Percentiles rank a stretch among this genome's conserved stretches.
Evolutionary conservation across 1,139 yeast genomes (phyloP).

Genomic region (Spencermartinsiella ligniputridi): DNA sequence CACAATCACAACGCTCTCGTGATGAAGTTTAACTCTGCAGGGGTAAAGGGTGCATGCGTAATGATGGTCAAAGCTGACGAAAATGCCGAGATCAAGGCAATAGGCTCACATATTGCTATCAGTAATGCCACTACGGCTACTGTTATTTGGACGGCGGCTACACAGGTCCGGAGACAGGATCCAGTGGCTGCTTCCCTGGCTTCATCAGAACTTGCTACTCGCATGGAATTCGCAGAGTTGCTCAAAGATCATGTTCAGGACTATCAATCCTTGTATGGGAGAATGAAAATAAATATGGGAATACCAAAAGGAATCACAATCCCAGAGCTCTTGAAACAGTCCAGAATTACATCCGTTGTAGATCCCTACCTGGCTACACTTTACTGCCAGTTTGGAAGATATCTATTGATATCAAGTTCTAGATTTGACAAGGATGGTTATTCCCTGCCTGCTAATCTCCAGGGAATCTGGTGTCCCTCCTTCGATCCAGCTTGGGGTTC

Average conservation of each 20-base stretch:
- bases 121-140: conserved; percentile 2
- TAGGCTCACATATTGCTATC: neutral
- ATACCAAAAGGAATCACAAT: neutral
- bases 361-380: conserved; percentile 1
- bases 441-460: conserved; percentile 11
- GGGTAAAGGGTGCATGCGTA: neutral
- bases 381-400: conserved; percentile 8
- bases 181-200: neutral
- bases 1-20: neutral
- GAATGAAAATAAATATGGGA: conserved; percentile 3
- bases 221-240: neutral
- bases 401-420: conserved; percentile 9
- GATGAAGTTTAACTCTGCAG: neutral
- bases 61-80: neutral
- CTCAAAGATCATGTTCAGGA: conserved; percentile 2
- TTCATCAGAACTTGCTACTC: neutral
- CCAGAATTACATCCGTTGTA: neutral
- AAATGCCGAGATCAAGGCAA: neutral
- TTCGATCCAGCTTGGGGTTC: conserved; percentile 13
- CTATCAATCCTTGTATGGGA: conserved; percentile 2
- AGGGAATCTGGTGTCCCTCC: conserved; percentile 12
- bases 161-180: neutral
- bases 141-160: conserved; percentile 3
- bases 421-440: conserved; percentile 2
- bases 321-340: neutral